These are phyloP conservation scores for Erodium maritimum DNA, from an alignment of 345 rosid species.

Conservation along the genomic window DNA sequence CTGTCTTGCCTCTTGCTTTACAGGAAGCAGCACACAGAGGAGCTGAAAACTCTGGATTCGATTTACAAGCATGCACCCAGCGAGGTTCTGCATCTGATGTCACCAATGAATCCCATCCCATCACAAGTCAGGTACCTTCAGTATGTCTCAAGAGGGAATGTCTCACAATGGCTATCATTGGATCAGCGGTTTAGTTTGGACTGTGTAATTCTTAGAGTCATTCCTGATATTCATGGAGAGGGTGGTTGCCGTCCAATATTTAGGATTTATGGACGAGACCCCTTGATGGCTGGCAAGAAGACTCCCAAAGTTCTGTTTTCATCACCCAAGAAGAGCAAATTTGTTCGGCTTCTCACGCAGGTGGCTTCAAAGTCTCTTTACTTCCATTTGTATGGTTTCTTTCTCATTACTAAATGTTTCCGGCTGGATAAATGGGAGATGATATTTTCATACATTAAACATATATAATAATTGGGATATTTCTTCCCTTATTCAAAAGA, in stretches of 20 bases:
- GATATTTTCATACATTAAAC: background rate
- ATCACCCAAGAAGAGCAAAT: constrained; percentile 34
- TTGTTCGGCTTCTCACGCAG: constrained; percentile 48
- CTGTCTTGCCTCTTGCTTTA: constrained; percentile 60
- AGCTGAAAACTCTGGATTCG: constrained; percentile 65
- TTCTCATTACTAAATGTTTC: background rate
- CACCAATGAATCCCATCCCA: constrained; percentile 57
- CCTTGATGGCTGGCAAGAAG: constrained; percentile 43
- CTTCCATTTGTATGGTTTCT: constrained; percentile 1
- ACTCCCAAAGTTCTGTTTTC: constrained; percentile 56
- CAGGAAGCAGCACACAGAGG: constrained; percentile 47
- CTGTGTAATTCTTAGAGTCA: constrained; percentile 43
- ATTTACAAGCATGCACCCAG: constrained; percentile 63
- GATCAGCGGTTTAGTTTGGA: constrained; percentile 59
- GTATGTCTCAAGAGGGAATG: constrained; percentile 60
- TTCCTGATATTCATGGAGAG: constrained; percentile 52
- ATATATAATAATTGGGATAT: background rate
- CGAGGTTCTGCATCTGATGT: constrained; percentile 51
- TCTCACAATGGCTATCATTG: constrained; percentile 54
- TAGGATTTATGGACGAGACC: constrained; percentile 65
- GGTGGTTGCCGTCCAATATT: constrained; percentile 69
- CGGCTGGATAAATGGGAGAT: background rate
- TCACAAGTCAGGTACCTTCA: constrained; percentile 74
- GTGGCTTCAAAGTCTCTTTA: constrained; percentile 25
- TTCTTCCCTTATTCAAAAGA: background rate